Base-by-base conservation (phyloP, 768 basidiomycete species). In the Mycena indigotica region DNA sequence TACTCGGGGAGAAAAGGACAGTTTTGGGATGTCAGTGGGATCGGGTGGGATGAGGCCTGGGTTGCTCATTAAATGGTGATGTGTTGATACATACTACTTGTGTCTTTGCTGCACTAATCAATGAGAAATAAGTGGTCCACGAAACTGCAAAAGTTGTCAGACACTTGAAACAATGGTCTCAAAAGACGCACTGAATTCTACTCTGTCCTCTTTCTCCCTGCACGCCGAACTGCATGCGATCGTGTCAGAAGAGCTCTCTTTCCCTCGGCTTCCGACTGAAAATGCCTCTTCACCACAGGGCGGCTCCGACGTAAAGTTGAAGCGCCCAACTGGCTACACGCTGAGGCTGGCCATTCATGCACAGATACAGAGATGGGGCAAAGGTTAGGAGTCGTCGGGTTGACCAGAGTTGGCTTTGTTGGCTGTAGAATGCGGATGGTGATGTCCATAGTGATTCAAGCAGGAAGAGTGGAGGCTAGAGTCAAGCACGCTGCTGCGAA, bases 31-130 rank as follows among this genome's bases (percentile, higher is more conserved):
- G 19, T 38, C 23, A 57, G 56, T 26, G 56, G 38, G 8, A 25
- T 57, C 12, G 50, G 56, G 3, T 56, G 55, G 55, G 55, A 56
- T 16, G 55, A 56, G 21, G 55, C 55, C n/a, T 56, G 48, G 55
- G 32, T 35, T 8, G 41, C 15, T 6, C 8, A 44, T 16, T 12
- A 44, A 23, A 19, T 16, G 41, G 41, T 23, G 35, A 38, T 12
- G 35, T 38, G 12, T 38, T 38, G 35, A 38, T 12, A 38, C n/a
- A 12, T 12, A 38, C 12, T 12, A 38, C 25, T 58, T 28, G 44
- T 50, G 19, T 46, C 30, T 30, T 30, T 51, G 1, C n/a, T n/a
- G n/a, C n/a, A n/a, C n/a, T n/a, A n/a, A n/a, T n/a, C n/a, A n/a
- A n/a, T n/a, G n/a, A n/a, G n/a, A n/a, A n/a, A n/a, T n/a, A n/a